A percentile compares a stretch with the other conserved stretches of the same genome.
Evolutionary conservation across 2,329 filamentous ascomycete species (phyloP).

Genomic region (Ilyonectria mors-panacis): DNA sequence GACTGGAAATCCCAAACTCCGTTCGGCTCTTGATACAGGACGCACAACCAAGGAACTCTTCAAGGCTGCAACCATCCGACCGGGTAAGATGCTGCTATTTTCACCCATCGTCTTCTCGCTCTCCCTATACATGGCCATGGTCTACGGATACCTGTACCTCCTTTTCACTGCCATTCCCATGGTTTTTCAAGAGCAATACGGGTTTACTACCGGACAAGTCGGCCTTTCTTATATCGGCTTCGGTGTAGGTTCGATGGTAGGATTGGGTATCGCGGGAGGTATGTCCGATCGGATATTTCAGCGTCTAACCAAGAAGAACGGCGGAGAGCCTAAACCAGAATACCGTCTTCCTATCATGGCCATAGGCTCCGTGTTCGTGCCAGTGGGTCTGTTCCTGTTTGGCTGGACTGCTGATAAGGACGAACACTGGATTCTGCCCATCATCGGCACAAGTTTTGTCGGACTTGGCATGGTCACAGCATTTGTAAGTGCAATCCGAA

Average conservation of each 20-base stretch:
- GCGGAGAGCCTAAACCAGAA: slow-evolving; percentile 50
- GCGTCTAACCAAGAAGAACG: slow-evolving; percentile 41
- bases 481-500: not conserved
- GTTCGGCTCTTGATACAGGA: slow-evolving; percentile 30
- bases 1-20: slow-evolving; percentile 55
- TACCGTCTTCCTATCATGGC: slow-evolving; percentile 61
- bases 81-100: slow-evolving; percentile 68
- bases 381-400: slow-evolving; percentile 65
- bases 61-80: slow-evolving; percentile 66
- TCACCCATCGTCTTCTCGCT: slow-evolving; percentile 66
- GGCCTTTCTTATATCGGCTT: slow-evolving; percentile 65
- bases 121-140: slow-evolving; percentile 67
- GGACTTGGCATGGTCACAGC: slow-evolving; percentile 60
- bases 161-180: slow-evolving; percentile 57
- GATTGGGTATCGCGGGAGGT: slow-evolving; percentile 55
- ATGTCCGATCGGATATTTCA: slow-evolving; percentile 45
- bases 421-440: slow-evolving; percentile 71
- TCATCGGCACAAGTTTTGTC: slow-evolving; percentile 67
- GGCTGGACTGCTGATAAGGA: slow-evolving; percentile 61
- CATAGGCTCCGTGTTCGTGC: slow-evolving; percentile 61
- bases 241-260: slow-evolving; percentile 63
- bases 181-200: slow-evolving; percentile 61
- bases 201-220: slow-evolving; percentile 61
- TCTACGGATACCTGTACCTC: slow-evolving; percentile 69
- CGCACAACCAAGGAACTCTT: slow-evolving; percentile 53